Percentiles rank a stretch among this genome's conserved stretches.
These are phyloP conservation scores for Botryotinia globosa DNA, from an alignment of 2,329 filamentous ascomycete species.

Conservation along the genomic window DNA sequence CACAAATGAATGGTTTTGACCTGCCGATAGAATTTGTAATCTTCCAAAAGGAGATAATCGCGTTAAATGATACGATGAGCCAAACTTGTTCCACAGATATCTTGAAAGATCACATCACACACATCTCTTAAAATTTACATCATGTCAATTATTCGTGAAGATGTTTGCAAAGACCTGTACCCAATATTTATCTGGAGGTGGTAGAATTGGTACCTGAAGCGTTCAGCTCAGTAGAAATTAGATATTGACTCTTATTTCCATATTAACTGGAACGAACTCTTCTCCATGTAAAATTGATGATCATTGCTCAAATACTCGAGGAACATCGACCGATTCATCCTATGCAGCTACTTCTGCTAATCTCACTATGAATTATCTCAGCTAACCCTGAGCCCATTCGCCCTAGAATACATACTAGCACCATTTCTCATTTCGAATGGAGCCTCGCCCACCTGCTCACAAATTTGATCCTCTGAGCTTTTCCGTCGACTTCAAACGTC, in stretches of 20 bases:
- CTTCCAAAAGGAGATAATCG: accelerated
- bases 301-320: neutral
- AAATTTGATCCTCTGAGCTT: neutral
- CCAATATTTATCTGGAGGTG: neutral
- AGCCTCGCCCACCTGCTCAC: neutral
- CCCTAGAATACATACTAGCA: neutral
- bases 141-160: neutral
- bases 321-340: neutral
- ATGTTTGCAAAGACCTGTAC: neutral
- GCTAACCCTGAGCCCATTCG: neutral
- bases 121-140: neutral
- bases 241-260: accelerated
- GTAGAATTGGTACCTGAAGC: too few relatives aligned
- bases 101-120: neutral
- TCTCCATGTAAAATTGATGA: neutral
- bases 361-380: neutral
- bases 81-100: accelerated
- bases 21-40: neutral
- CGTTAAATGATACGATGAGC: neutral
- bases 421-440: neutral
- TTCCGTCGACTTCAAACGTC: neutral
- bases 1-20: neutral
- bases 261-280: neutral
- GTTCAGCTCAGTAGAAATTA: neutral
- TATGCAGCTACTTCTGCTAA: neutral